Evolutionary conservation across 208 protist species (phyloP).

Genomic region (Leishmania martiniquensis): DNA sequence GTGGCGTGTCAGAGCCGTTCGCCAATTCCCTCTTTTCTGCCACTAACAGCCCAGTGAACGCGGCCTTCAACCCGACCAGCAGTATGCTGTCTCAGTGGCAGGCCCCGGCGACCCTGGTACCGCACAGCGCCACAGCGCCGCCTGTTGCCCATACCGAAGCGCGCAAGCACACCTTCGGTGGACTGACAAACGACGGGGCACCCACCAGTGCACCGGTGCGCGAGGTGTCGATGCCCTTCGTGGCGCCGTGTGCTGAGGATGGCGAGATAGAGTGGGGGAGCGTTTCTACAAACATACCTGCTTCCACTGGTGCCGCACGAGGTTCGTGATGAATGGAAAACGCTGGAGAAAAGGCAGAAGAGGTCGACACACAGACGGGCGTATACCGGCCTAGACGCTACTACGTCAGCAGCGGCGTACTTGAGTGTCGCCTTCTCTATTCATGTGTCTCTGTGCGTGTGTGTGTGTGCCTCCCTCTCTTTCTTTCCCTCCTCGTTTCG

Average conservation of each 20-base stretch:
- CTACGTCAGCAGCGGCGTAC: no score
- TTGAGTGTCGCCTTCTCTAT: not conserved
- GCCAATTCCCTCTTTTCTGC: slow-evolving; percentile 5
- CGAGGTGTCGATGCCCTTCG: not conserved
- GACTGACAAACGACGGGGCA: not conserved
- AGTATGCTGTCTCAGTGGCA: not conserved
- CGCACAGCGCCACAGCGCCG: not conserved
- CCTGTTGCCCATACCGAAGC: not conserved
- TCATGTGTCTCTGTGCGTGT: not conserved
- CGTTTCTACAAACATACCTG: not conserved
- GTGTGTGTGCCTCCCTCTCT: not conserved
- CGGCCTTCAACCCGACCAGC: not conserved
- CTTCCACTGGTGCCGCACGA: not conserved
- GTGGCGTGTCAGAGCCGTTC: slow-evolving; percentile 8
- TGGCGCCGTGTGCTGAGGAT: not conserved
- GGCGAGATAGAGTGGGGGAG: not conserved
- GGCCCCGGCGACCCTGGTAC: not conserved
- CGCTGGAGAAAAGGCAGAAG: no score
- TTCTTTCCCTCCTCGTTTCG: not conserved
- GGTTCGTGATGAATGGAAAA: not conserved
- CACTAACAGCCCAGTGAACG: slow-evolving; percentile 13
- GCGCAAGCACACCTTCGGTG: not conserved
- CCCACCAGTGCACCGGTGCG: not conserved
- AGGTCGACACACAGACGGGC: not conserved
- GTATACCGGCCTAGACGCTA: not conserved